Evolutionary conservation across 23 red algal species (phyloP), one percentile per base, ranked within the genome.

Genomic region (Gracilaria domingensis): DNA sequence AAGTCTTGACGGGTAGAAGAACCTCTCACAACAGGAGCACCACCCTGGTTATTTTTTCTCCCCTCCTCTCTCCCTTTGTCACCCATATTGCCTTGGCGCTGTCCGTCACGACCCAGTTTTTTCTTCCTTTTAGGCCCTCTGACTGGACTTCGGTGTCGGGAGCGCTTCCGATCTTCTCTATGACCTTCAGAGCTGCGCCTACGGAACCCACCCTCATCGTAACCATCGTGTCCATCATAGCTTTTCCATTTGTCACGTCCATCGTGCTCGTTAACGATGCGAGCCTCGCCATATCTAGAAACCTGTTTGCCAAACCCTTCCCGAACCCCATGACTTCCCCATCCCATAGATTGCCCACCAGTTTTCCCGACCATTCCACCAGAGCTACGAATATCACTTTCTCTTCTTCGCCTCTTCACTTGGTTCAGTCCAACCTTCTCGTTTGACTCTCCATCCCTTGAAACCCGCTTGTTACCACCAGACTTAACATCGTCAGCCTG

Each of bases 161-260:
- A 34, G n/a, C 72, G 72, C 42, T 77, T 77, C 5, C 72, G 38
- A 0, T 77, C 72, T 11, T 77, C 72, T 77, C 72, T 24, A 51
- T 51, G 45, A 7, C 38, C 45, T 25, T 77, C 72, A 28, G 42
- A 45, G 25, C 26, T 77, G 4, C 72, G 38, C 23, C 72, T 77
- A 21, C 72, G 40, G 21, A 77, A 50, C 11, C 72, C 72, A 77
- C 26, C 39, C 8, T 77, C 72, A 7, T 50, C 72, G 26, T 30
- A 23, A 0, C 72, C 72, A 11, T 73, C 67, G 39, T 51, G 72
- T 4, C 21, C 72, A 25, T 77, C 72, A 20, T 8, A 7, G 21
- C 11, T 26, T 30, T 51, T 77, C 24, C 72, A 30, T 20, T 34
- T 77, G 38, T 77, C 72, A 8, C 72, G 38, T 12, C 72, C 0